Evolutionary conservation across 345 rosid species (phyloP).

Genomic region (Sonneratia caseolaris): DNA sequence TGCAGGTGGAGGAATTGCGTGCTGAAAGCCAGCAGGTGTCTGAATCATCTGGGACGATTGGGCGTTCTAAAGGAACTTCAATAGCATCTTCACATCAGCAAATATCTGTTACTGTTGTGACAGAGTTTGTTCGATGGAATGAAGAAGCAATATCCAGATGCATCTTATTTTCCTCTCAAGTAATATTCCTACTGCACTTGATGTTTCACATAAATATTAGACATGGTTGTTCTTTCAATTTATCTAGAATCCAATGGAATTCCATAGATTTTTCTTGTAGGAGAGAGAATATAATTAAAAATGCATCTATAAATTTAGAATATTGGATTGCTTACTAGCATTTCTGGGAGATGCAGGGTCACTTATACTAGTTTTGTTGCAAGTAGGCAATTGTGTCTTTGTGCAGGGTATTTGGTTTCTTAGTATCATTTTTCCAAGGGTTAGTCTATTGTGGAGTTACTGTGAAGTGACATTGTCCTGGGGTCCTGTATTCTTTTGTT

Average conservation of each 20-base stretch:
- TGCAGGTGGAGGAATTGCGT: slow-evolving; percentile 86
- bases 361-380: not conserved
- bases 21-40: slow-evolving; percentile 69
- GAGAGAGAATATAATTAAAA: not conserved
- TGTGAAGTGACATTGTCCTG: too few relatives aligned
- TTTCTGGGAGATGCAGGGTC: not conserved
- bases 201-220: too few relatives aligned
- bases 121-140: slow-evolving; percentile 96
- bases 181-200: slow-evolving; percentile 13
- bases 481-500: too few relatives aligned
- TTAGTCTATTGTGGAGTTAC: not conserved
- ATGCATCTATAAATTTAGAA: too few relatives aligned
- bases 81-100: slow-evolving; percentile 73
- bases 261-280: too few relatives aligned
- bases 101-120: slow-evolving; percentile 93
- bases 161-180: slow-evolving; percentile 81
- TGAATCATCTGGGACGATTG: slow-evolving; percentile 83
- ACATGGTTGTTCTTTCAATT: too few relatives aligned
- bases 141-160: slow-evolving; percentile 98
- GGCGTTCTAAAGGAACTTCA: slow-evolving; percentile 88
- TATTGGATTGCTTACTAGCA: not conserved
- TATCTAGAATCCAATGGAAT: too few relatives aligned
- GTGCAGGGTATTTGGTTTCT: not conserved
- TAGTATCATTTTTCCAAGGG: not conserved
- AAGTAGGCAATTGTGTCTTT: not conserved